A percentile compares a stretch with the other conserved stretches of the same genome.
phyloP scores from a whole-genome alignment of 1,284 basidiomycete genomes.

The Anthracocystis panici-leucophaei region DNA sequence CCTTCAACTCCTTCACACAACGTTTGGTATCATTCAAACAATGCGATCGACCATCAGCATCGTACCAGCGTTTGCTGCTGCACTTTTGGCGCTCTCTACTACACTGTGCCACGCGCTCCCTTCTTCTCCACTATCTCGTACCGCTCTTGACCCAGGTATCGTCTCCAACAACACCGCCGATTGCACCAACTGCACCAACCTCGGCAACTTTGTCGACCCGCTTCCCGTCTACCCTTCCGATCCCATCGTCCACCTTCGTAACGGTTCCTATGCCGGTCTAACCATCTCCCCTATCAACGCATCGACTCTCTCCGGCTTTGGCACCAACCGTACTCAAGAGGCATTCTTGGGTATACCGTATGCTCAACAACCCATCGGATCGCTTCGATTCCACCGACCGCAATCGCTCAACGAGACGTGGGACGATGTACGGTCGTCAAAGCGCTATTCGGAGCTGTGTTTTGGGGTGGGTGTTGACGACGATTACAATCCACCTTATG shows the following conservation, averaged over 20 bases:
- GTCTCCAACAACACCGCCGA: slow-evolving; percentile 35
- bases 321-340: slow-evolving; percentile 26
- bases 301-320: slow-evolving; percentile 25
- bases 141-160: slow-evolving; percentile 6
- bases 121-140: not conserved
- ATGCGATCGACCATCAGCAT: slow-evolving; percentile 1
- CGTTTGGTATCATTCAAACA: not conserved
- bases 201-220: slow-evolving; percentile 38
- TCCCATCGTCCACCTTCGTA: slow-evolving; percentile 22
- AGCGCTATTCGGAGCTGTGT: slow-evolving; percentile 37
- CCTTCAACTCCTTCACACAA: not conserved
- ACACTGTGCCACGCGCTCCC: not conserved
- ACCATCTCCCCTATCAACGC: slow-evolving; percentile 23
- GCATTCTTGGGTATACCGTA: slow-evolving; percentile 49
- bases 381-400: slow-evolving; percentile 21
- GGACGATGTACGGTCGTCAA: slow-evolving; percentile 21
- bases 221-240: slow-evolving; percentile 24
- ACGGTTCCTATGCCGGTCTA: slow-evolving; percentile 43
- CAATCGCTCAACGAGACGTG: slow-evolving; percentile 18
- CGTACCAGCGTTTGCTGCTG: not conserved
- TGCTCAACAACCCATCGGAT: slow-evolving; percentile 27
- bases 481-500: slow-evolving; percentile 35
- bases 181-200: slow-evolving; percentile 44
- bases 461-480: slow-evolving; percentile 26
- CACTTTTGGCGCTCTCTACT: not conserved